phyloP scores from a whole-genome alignment of 495 filamentous ascomycete genomes.

The Penicillium verhagenii region DNA sequence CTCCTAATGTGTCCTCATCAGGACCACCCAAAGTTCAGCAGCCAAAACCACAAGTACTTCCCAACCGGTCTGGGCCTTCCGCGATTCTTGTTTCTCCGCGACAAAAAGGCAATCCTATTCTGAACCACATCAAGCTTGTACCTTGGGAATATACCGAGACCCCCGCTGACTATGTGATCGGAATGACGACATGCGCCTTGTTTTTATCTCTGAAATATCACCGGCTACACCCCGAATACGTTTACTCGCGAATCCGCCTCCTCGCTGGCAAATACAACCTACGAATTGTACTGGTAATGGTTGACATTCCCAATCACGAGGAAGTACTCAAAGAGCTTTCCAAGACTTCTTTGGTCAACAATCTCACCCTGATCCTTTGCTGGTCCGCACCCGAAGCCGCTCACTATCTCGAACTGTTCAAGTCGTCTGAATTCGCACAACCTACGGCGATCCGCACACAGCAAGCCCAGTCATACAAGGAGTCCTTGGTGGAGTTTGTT shows the following conservation, averaged over 20 bases:
- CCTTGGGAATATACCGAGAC: constrained; percentile 98
- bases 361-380: constrained; percentile 86
- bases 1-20: constrained; percentile 24
- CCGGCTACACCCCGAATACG: constrained; percentile 94
- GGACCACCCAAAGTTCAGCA: constrained; percentile 66
- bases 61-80: constrained; percentile 64
- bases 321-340: constrained; percentile 76
- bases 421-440: constrained; percentile 82
- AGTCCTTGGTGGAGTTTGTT: constrained; percentile 89
- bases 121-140: constrained; percentile 76
- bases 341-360: constrained; percentile 88
- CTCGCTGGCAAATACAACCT: constrained; percentile 80
- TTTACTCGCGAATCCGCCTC: constrained; percentile 84
- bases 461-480: constrained; percentile 77
- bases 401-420: constrained; percentile 91
- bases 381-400: constrained; percentile 93
- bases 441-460: constrained; percentile 79
- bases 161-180: constrained; percentile 87
- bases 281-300: constrained; percentile 81
- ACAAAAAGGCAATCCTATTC: constrained; percentile 93
- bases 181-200: constrained; percentile 82
- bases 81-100: constrained; percentile 80
- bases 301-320: constrained; percentile 88
- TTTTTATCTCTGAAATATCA: constrained; percentile 98
- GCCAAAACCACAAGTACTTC: constrained; percentile 80